Base-by-base conservation (phyloP, 2,329 filamentous ascomycete species). In the Verticillium albo-atrum region DNA sequence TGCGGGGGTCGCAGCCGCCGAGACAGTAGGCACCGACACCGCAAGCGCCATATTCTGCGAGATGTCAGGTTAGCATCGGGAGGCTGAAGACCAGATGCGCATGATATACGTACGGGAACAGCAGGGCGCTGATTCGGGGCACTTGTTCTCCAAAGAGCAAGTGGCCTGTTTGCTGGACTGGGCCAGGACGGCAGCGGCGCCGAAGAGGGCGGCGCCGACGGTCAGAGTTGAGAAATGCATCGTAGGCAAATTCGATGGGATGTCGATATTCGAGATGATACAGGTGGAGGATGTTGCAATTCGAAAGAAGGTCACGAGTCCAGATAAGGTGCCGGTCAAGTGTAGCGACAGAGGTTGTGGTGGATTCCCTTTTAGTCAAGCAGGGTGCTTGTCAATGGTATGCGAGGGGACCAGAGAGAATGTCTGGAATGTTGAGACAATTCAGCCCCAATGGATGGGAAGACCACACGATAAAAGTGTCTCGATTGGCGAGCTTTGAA, bases 1-100 rank as follows among this genome's bases (percentile, higher is more conserved):
- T 89, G 71, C 87, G 84, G 32, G 92, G 91, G 72, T 98, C 94
- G 79, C 95, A 99, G 64, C 95, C 95, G 68, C 95, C 95, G 23
- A 99, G 85, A 71, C 95, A 99, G 83, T 90, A 98, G 59, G 93
- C 95, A 69, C 95, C 95, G 59, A 92, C 87, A 78, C 94, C 95
- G 70, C 95, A 98, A 75, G 94, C 82, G 68, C 91, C 91, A 75
- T 97, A 98, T 76, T 95, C 92, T 96, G 69, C 56, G 67, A 6
- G 26, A 6, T 9, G 28, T 17, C 6, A 7, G 15, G 26, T 53
- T 53, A 30, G 27, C 25, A 53, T 53, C 25, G 12, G 7, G 28
- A 1, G 20, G 42, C 20, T 50, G 34, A 42, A 37, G 60, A 57
- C 51, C 27, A 28, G 51, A 34, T 10, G 28, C 53, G 14, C 54